Conservation (phyloP, 805 yeast species). For the Yamadazyma olivae region DNA sequence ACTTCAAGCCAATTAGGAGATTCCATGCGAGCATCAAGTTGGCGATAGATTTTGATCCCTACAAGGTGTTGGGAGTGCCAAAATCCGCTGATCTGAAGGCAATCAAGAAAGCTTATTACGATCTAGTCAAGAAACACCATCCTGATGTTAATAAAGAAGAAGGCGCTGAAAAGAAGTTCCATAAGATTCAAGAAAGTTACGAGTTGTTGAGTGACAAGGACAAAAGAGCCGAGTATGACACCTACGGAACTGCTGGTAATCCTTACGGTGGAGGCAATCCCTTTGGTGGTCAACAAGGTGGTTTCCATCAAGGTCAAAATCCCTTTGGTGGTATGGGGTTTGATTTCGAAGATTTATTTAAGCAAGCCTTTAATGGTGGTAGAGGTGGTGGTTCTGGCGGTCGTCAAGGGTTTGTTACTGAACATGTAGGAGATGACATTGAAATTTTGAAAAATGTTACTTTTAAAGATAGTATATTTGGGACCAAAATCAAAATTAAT, state of each 20-base stretch:
- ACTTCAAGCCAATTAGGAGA: not conserved
- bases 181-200: constrained; percentile 90
- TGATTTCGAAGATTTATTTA: constrained; percentile 43
- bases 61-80: constrained; percentile 75
- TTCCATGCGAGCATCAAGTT: constrained; percentile 1
- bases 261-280: constrained; percentile 47
- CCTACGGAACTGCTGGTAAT: constrained; percentile 67
- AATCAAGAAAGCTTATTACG: constrained; percentile 91
- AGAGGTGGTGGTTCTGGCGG: constrained; percentile 40
- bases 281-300: constrained; percentile 24
- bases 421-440: constrained; percentile 84
- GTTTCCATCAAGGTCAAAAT: too few relatives aligned
- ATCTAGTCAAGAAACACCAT: constrained; percentile 89
- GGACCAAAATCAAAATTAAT: constrained; percentile 61
- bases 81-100: constrained; percentile 71
- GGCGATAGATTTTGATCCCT: constrained; percentile 64
- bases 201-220: constrained; percentile 84
- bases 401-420: constrained; percentile 55
- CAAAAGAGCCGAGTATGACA: constrained; percentile 87
- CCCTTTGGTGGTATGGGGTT: constrained; percentile 56
- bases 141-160: constrained; percentile 95
- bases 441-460: constrained; percentile 72
- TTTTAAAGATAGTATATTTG: constrained; percentile 86
- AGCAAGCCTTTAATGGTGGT: constrained; percentile 48
- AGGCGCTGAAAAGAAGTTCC: constrained; percentile 85